Evolutionary conservation across 179 eudicot species (phyloP).

Genomic region (Carnegiea gigantea): DNA sequence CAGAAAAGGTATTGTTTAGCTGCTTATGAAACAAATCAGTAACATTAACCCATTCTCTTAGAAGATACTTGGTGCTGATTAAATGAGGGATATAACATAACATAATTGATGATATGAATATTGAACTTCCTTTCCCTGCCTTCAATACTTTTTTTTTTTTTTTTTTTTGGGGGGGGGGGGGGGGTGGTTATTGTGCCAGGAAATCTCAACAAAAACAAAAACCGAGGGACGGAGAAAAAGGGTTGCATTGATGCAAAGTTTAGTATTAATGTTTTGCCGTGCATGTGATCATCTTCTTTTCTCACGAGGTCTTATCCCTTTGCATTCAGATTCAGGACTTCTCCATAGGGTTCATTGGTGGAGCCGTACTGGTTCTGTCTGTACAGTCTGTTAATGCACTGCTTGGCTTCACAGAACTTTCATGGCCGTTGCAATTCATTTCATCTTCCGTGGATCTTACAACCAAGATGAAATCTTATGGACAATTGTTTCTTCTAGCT

Average conservation of each 20-base stretch:
- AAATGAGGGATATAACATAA: background rate
- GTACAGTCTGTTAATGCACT: slow-evolving; percentile 57
- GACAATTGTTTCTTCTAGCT: slow-evolving; percentile 46
- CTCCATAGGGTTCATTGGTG: slow-evolving; percentile 69
- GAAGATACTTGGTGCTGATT: background rate
- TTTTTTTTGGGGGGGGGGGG: too few relatives aligned
- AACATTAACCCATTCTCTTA: background rate
- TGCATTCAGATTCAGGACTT: slow-evolving; percentile 53
- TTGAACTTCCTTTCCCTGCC: background rate
- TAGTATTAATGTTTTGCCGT: background rate
- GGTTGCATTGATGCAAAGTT: background rate
- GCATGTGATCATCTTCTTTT: background rate
- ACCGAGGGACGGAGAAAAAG: background rate
- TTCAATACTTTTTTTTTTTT: background rate
- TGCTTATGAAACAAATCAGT: background rate
- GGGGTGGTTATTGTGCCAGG: too few relatives aligned
- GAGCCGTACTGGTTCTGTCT: slow-evolving; percentile 59
- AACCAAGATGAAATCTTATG: slow-evolving; percentile 48
- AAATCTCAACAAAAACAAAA: background rate
- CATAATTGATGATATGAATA: background rate
- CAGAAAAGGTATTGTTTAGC: slow-evolving; percentile 50
- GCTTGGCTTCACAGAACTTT: slow-evolving; percentile 59
- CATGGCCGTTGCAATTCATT: slow-evolving; percentile 51
- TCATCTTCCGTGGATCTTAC: slow-evolving; percentile 42
- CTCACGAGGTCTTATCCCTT: background rate